Evolutionary conservation across 257 asterid genomes (phyloP), one percentile per base, ranked within the genome.

Genomic region (Avicennia marina): DNA sequence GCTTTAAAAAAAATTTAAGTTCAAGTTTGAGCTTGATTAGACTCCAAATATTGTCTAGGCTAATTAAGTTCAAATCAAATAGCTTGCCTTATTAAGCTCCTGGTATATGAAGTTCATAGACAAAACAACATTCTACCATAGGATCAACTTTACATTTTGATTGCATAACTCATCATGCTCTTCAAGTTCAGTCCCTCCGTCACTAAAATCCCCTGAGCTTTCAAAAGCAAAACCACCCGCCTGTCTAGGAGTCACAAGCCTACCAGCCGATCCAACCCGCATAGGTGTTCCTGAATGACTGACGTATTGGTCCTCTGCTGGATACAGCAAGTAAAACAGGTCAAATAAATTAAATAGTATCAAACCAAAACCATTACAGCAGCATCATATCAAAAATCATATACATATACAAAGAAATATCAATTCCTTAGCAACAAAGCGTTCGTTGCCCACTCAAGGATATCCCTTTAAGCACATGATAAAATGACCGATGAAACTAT

Each of bases 161-260:
- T 77, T 72, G 60, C 88, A 53, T 19, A 50, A 44, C 19, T 43
- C 52, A 7, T 54, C 46, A 33, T 72, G 73, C 62, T 72, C 94
- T 60, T 70, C 74, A 69, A 71, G 62, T 66, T 85, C 83, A 19
- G 81, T 62, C 64, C 49, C 82, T 55, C 82, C 91, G 13, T 81
- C 89, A 32, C 84, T 94, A 64, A 83, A 84, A 70, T 84, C 88
- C 58, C 78, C 95, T 4, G 76, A 72, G 64, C 78, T 63, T 64
- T 80, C 90, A 72, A 77, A 77, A 53, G 82, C 77, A 77, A 61
- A 77, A 71, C 81, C 79, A 70, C 74, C 60, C 1, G 78, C 66
- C 58, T 86, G 67, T 67, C 81, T 78, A 41, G 95, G 83, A 65
- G 96, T 76, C 64, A 65, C 67, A 53, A 75, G 69, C 80, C 84